phyloP scores from a whole-genome alignment of 176 grass and related monocot species.

The Juncus inflexus region DNA sequence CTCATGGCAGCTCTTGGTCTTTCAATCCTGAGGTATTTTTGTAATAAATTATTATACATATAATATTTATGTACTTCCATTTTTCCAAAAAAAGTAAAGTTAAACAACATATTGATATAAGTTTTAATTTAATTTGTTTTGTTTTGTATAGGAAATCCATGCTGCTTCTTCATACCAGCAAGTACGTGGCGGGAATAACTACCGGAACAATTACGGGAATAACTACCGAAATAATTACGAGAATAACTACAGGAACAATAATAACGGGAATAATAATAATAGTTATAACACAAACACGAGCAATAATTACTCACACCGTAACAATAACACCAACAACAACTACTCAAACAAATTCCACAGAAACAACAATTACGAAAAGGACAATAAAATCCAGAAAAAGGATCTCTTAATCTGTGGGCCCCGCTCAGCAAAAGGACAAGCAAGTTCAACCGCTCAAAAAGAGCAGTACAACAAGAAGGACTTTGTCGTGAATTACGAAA shows the following conservation, averaged over 20 bases:
- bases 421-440: constrained; percentile 12
- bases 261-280: too few species aligned
- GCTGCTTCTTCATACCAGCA: constrained; percentile 1
- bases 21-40: constrained; percentile 14
- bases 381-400: not conserved
- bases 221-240: not conserved
- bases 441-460: not conserved
- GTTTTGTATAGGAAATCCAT: constrained; percentile 3
- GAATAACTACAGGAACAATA: too few species aligned
- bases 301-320: too few species aligned
- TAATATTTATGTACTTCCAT: too few species aligned
- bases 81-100: too few species aligned
- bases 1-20: constrained; percentile 14
- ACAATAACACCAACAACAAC: not conserved
- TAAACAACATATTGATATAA: too few species aligned
- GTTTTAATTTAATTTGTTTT: too few species aligned
- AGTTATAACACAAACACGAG: too few species aligned
- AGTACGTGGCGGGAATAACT: constrained; percentile 2
- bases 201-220: not conserved
- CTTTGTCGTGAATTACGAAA: constrained; percentile 50
- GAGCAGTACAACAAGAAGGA: constrained; percentile 57
- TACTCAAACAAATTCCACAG: constrained; percentile 1
- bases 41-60: not conserved
- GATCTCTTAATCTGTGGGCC: not conserved
- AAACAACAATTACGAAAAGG: constrained; percentile 4